Base-by-base conservation (phyloP, 1,284 basidiomycete species). In the Cryptococcus hybrid region DNA sequence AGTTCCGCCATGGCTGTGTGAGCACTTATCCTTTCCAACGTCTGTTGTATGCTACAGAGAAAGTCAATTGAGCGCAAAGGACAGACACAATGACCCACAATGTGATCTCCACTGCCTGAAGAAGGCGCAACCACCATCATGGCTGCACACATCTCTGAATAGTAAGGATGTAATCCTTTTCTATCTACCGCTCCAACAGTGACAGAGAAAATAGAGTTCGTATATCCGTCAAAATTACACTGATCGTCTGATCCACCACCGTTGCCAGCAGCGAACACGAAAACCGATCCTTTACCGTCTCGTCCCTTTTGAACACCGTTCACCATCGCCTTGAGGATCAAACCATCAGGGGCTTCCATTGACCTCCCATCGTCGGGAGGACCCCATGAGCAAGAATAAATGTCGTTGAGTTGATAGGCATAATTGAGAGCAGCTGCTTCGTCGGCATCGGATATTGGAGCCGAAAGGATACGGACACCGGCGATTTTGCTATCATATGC, bases 201-300 rank as follows among this genome's bases (percentile, higher is more conserved):
- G 55, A 99, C 87, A 5, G 89, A 92, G 79, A 93, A 98, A 63
- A 98, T 96, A 65, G 89, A 92, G 75, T 99, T 99, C 38, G 96
- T 99, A 77, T 99, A 99, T 5, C 96, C 96, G 68, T 99, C 96
- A 74, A 99, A 99, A 78, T 99, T 99, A 82, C 96, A 99, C 79
- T 99, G 96, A 74, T 99, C 96, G 37, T 89, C 91, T 52, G 84
- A 83, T 3, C 85, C 84, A 30, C 92, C 96, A 24, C 96, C 96
- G 73, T 99, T 99, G 1, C 96, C 96, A 58, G 92, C 94, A 1
- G 96, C 96, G 76, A 99, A 99, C 40, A 99, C 96, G 69, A 90
- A 99, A 62, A 99, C 82, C 45, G 88, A 92, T 2, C 96, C 96
- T 70, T 90, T 92, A 24, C 94, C 93, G 45, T 80, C 84, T 51